These are phyloP conservation scores for Pseudomonodictys pantanalensis DNA, from an alignment of 495 filamentous ascomycete species.

Conservation along the genomic window DNA sequence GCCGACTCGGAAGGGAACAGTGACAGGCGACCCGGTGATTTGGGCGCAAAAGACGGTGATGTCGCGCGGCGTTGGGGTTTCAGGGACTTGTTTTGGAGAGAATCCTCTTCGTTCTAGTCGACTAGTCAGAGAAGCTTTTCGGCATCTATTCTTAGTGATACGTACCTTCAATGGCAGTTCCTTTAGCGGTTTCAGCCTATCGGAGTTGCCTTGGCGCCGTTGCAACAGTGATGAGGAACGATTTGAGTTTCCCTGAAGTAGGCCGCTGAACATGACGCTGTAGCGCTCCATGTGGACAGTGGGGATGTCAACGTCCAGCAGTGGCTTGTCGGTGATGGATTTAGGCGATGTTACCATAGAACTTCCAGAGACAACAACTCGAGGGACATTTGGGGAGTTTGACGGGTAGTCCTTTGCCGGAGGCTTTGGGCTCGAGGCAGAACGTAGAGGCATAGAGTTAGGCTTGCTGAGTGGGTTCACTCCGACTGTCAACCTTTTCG, in stretches of 20 bases:
- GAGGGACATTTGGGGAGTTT: slow-evolving; percentile 29
- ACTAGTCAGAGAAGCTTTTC: slow-evolving; percentile 11
- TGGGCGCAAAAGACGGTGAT: slow-evolving; percentile 23
- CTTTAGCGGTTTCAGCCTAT: slow-evolving; percentile 57
- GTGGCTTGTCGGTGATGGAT: slow-evolving; percentile 27
- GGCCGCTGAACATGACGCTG: slow-evolving; percentile 86
- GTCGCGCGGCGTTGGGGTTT: slow-evolving; percentile 31
- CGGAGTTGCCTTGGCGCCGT: slow-evolving; percentile 66
- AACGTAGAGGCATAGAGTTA: slow-evolving; percentile 10
- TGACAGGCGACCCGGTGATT: slow-evolving; percentile 61
- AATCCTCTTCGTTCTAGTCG: slow-evolving; percentile 17
- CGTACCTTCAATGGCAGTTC: slow-evolving; percentile 34
- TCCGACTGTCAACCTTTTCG: slow-evolving; percentile 6
- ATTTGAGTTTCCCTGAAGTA: slow-evolving; percentile 53
- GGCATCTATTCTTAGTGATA: slow-evolving; percentile 10
- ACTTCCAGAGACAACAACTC: slow-evolving; percentile 24
- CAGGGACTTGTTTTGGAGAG: slow-evolving; percentile 7
- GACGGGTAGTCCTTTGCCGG: slow-evolving; percentile 20
- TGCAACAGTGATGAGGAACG: slow-evolving; percentile 55
- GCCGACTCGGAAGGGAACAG: slow-evolving; percentile 44
- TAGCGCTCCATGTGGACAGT: slow-evolving; percentile 80
- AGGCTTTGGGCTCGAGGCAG: slow-evolving; percentile 24
- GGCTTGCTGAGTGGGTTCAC: background rate
- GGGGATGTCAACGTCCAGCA: slow-evolving; percentile 77
- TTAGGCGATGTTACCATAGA: slow-evolving; percentile 11